These are phyloP conservation scores for Microdochium paspali DNA, from an alignment of 2,329 filamentous ascomycete species.

Conservation along the genomic window DNA sequence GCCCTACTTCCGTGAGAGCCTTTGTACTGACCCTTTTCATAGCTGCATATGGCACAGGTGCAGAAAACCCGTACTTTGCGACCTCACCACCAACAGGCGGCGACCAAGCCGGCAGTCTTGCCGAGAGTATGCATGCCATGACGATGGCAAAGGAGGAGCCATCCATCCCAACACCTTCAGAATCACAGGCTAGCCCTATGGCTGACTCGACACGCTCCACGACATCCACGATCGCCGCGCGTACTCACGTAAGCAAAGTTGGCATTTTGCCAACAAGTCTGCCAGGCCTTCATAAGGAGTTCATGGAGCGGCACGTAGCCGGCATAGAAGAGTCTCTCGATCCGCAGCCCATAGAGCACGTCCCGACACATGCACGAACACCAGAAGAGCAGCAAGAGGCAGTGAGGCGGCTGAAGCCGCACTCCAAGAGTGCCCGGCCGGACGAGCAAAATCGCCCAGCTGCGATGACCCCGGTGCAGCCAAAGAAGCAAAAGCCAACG, in stretches of 20 bases:
- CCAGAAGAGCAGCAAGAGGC: conserved; percentile 75
- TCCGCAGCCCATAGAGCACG: conserved; percentile 35
- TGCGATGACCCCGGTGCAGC: conserved; percentile 53
- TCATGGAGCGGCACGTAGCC: conserved; percentile 64
- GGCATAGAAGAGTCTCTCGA: conserved; percentile 36
- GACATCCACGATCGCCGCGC: conserved; percentile 36
- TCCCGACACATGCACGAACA: conserved; percentile 41
- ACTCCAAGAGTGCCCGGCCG: conserved; percentile 62
- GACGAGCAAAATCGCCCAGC: conserved; percentile 54
- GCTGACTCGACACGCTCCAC: conserved; percentile 46
- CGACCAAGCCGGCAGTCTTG: conserved; percentile 43
- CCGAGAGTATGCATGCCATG: conserved; percentile 36
- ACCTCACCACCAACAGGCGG: conserved; percentile 36
- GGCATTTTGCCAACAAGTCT: conserved; percentile 86
- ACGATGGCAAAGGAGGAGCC: conserved; percentile 6
- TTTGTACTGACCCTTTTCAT: conserved; percentile 11
- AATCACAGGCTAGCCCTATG: conserved; percentile 37
- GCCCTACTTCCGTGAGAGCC: neutral
- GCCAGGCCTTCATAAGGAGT: conserved; percentile 82
- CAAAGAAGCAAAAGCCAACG: conserved; percentile 68
- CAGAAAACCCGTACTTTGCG: conserved; percentile 31
- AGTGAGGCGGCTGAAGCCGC: conserved; percentile 73
- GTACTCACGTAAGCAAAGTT: conserved; percentile 70
- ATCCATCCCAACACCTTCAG: conserved; percentile 9
- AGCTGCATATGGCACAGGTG: conserved; percentile 37